These are phyloP conservation scores for Emergomyces orientalis DNA, from an alignment of 2,329 filamentous ascomycete species.

Conservation along the genomic window DNA sequence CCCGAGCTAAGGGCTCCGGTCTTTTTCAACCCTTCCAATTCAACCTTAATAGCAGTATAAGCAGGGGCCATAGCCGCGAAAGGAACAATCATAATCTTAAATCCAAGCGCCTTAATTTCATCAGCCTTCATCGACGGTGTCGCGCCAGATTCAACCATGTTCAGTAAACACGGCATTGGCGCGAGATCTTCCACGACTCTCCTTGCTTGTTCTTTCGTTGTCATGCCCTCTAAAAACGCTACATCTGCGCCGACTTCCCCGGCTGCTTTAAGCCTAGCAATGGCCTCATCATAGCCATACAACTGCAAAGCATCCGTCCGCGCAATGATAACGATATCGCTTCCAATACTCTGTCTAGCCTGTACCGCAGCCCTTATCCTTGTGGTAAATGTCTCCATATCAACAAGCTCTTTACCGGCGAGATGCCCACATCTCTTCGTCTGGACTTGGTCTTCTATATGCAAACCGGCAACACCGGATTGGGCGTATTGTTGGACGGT, in stretches of 20 bases:
- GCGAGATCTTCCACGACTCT: slow-evolving; percentile 20
- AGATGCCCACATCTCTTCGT: slow-evolving; percentile 37
- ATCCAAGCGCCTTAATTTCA: slow-evolving; percentile 27
- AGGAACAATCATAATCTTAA: slow-evolving; percentile 28
- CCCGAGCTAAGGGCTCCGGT: slow-evolving; percentile 17
- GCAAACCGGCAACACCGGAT: slow-evolving; percentile 47
- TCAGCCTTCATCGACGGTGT: slow-evolving; percentile 23
- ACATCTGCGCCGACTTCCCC: slow-evolving; percentile 24
- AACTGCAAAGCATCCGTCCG: slow-evolving; percentile 33
- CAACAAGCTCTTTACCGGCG: slow-evolving; percentile 33
- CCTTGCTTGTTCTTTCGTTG: slow-evolving; percentile 21
- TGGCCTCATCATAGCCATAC: slow-evolving; percentile 33
- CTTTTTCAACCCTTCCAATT: slow-evolving; percentile 21
- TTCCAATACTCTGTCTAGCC: slow-evolving; percentile 24
- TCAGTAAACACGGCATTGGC: slow-evolving; percentile 26
- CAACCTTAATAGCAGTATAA: slow-evolving; percentile 18
- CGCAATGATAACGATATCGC: slow-evolving; percentile 39
- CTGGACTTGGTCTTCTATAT: slow-evolving; percentile 50
- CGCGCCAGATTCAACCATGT: slow-evolving; percentile 27
- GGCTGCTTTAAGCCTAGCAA: slow-evolving; percentile 23
- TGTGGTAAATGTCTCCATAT: slow-evolving; percentile 25
- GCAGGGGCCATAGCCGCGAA: slow-evolving; percentile 23
- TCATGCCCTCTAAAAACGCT: slow-evolving; percentile 27
- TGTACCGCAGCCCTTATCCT: slow-evolving; percentile 33
- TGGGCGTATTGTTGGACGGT: slow-evolving; percentile 44